A percentile compares a stretch with the other conserved stretches of the same genome.
These are phyloP conservation scores for Pichia scutulata DNA, from an alignment of 805 yeast species.

Conservation along the genomic window DNA sequence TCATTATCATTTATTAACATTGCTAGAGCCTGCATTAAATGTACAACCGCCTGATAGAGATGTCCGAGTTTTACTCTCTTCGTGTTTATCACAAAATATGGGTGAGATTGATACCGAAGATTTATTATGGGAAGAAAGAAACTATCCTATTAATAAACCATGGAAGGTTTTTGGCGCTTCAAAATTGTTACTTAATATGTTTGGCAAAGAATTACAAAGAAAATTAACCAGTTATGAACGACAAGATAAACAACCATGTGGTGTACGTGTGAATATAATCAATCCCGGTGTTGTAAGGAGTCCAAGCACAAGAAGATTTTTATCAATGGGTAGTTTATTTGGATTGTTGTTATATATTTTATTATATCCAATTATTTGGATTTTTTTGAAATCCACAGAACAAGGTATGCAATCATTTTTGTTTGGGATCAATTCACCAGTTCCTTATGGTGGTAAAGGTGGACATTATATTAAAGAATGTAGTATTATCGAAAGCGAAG, in stretches of 20 bases:
- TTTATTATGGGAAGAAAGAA: constrained; percentile 50
- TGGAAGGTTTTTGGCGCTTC: constrained; percentile 78
- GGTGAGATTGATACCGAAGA: constrained; percentile 59
- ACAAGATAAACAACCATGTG: constrained; percentile 63
- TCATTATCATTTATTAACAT: constrained; percentile 71
- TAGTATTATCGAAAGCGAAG: constrained; percentile 38
- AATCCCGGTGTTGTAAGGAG: constrained; percentile 93
- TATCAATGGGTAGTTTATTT: constrained; percentile 67
- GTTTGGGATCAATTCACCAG: constrained; percentile 66
- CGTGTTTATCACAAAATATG: constrained; percentile 71
- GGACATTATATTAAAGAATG: constrained; percentile 75
- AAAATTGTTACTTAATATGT: constrained; percentile 66
- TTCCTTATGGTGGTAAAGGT: constrained; percentile 51
- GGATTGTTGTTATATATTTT: constrained; percentile 55
- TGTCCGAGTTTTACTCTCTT: constrained; percentile 70
- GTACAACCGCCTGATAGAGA: constrained; percentile 94
- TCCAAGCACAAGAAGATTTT: constrained; percentile 70
- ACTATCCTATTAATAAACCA: constrained; percentile 56
- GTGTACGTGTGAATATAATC: constrained; percentile 63
- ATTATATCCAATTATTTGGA: constrained; percentile 75
- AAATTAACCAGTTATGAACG: constrained; percentile 51
- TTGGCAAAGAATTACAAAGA: constrained; percentile 73
- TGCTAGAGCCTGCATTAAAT: constrained; percentile 75
- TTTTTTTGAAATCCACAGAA: constrained; percentile 64
- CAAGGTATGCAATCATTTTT: constrained; percentile 78